Base-by-base conservation (phyloP, 306 rosid species). In the Mimosa bimucronata region DNA sequence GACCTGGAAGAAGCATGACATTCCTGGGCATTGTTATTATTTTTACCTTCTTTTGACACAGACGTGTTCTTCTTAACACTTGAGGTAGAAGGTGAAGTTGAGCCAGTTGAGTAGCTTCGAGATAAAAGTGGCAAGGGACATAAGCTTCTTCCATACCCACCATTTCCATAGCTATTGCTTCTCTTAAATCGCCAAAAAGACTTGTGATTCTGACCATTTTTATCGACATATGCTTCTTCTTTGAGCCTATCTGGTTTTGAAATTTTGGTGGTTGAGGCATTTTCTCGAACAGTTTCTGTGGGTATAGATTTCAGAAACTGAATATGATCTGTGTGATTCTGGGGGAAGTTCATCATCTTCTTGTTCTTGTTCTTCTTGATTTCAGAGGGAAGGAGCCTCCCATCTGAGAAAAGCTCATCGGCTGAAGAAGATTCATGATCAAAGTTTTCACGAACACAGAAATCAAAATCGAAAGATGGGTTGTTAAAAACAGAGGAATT, bases 181-280 rank as follows among this genome's bases (percentile, higher is more conserved):
- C 97, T 83, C 77, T 85, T 92, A 91, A 94, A 92, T 68, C 88
- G 72, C 98, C 98, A 94, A 74, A 94, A 94, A 0, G 97, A 94
- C 86, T 87, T 94, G 3, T 89, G 83, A 67, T 67, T 38, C 5
- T 90, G 86, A 71, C 81, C 81, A 52, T 88, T 86, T 75, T 89
- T 87, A 53, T 84, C 85, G 2, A 15, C 42, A 53, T 85, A 86
- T 12, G 82, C 90, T 58, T 84, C 87, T 50, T 86, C 84, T 69
- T 81, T 87, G 38, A 61, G n/a, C 73, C 71, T 85, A 85, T 61
- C 67, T 61, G 77, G 80, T 83, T 83, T 79, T 89, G 73, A 26
- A 46, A 21, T 65, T 45, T 75, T 86, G 0, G 25, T 30, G 6
- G 34, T 37, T 12, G 77, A 46, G 12, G 64, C 71, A 66, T 18